These are phyloP conservation scores for Mrakia gelida DNA, from an alignment of 768 basidiomycete genomes.

Conservation along the genomic window DNA sequence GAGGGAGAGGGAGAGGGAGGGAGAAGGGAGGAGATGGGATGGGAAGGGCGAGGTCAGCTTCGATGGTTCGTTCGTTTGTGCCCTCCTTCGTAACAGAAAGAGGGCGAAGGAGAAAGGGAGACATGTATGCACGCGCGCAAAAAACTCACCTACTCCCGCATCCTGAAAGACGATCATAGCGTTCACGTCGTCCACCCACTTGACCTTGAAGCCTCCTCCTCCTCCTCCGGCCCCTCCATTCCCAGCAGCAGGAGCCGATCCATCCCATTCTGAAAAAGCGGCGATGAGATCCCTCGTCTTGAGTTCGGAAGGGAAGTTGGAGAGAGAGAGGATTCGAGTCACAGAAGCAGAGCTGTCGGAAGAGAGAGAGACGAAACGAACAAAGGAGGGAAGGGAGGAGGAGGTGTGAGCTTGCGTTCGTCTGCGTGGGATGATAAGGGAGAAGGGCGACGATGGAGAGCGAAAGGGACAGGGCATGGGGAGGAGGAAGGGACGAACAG, in stretches of 20 bases:
- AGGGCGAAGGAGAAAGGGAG: too few species aligned
- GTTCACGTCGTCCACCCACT: conserved; percentile 96
- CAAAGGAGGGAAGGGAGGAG: neutral
- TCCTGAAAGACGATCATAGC: conserved; percentile 92
- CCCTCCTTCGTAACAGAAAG: too few species aligned
- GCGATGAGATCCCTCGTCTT: conserved; percentile 95
- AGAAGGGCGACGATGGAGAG: too few species aligned
- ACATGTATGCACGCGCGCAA: too few species aligned
- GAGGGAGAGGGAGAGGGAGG: conserved; percentile 8
- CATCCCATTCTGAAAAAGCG: conserved; percentile 84
- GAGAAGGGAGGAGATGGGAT: neutral
- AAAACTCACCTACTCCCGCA: conserved; percentile 74
- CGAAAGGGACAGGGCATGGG: neutral
- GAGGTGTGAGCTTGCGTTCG: neutral
- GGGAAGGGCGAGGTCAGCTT: neutral
- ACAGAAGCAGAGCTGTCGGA: conserved; percentile 70
- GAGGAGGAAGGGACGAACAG: neutral
- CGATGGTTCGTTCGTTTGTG: neutral
- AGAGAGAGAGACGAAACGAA: neutral
- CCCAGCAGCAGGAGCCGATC: neutral
- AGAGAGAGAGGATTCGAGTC: conserved; percentile 86
- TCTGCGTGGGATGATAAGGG: too few species aligned
- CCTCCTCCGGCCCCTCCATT: conserved; percentile 48
- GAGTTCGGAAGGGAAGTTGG: conserved; percentile 90
- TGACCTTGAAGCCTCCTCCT: conserved; percentile 97